Conservation (phyloP, 192 early-diverging fungal genomes). For the Cetraspora pellucida region DNA sequence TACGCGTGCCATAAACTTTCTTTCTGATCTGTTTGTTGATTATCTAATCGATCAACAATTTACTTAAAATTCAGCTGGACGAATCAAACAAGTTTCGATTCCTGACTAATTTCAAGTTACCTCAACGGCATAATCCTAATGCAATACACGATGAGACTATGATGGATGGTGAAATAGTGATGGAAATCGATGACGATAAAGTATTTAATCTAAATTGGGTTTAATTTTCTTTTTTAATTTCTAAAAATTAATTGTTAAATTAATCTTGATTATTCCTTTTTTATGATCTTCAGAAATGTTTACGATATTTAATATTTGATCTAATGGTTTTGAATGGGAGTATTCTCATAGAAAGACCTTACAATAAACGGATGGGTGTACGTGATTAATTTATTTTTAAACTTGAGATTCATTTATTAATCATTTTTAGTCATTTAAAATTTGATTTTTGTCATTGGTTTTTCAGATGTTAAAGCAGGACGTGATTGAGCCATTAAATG, state of each 20-base stretch:
- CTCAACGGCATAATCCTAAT: constrained; percentile 38
- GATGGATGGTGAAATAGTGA: constrained; percentile 74
- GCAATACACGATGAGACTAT: constrained; percentile 60
- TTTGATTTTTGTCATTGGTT: neutral
- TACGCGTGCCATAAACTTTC: neutral
- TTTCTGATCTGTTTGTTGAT: constrained; percentile 14
- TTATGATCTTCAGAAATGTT: constrained; percentile 37
- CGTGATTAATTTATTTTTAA: constrained; percentile 18
- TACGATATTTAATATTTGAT: constrained; percentile 61
- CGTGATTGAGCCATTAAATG: constrained; percentile 59
- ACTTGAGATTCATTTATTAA: neutral
- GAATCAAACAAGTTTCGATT: constrained; percentile 66
- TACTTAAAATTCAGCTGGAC: constrained; percentile 54
- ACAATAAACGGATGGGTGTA: constrained; percentile 63
- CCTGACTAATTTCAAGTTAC: constrained; percentile 56
- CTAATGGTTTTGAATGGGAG: constrained; percentile 61
- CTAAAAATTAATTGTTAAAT: neutral
- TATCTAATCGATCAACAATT: neutral
- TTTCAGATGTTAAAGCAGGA: constrained; percentile 59
- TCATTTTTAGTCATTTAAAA: neutral
- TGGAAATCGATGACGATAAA: constrained; percentile 56
- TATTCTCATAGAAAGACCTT: constrained; percentile 55
- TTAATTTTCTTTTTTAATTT: neutral
- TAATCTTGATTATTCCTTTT: neutral
- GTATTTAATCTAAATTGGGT: constrained; percentile 26